These are phyloP conservation scores for Pseudocercospora cruenta DNA, from an alignment of 2,329 filamentous ascomycete species.

Conservation along the genomic window DNA sequence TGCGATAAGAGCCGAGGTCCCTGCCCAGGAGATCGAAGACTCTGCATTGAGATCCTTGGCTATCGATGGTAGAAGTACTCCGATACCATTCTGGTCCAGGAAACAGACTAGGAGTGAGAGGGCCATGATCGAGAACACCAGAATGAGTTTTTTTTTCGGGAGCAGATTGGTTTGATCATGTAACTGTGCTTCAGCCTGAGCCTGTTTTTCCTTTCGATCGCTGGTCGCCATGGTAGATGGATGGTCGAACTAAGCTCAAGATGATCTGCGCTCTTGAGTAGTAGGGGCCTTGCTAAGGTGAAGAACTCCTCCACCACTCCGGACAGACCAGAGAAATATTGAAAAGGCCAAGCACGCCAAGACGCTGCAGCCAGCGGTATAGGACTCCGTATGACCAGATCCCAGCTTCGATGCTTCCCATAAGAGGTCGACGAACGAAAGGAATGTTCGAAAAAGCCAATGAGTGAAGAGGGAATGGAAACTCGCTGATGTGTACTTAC, in stretches of 20 bases:
- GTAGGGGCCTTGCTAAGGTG: not conserved
- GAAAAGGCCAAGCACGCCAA: not conserved
- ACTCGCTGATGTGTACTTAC: not conserved
- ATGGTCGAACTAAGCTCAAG: not conserved
- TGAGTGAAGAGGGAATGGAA: not conserved
- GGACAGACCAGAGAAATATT: not conserved
- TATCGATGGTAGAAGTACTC: constrained; percentile 44
- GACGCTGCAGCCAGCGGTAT: not conserved
- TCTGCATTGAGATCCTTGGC: constrained; percentile 44
- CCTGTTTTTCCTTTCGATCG: constrained; percentile 3
- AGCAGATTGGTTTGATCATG: constrained; percentile 63
- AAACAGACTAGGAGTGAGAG: constrained; percentile 19
- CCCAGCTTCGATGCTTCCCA: not conserved
- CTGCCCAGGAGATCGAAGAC: constrained; percentile 59
- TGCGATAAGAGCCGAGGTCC: constrained; percentile 57
- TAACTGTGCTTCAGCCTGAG: constrained; percentile 48
- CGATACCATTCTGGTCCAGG: constrained; percentile 63
- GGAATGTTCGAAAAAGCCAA: not conserved
- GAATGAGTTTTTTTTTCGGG: constrained; percentile 53
- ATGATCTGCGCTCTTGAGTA: not conserved
- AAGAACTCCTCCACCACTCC: not conserved
- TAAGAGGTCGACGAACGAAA: not conserved
- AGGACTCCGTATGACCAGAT: not conserved
- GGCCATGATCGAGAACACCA: constrained; percentile 49
- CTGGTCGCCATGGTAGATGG: constrained; percentile 2